Evolutionary conservation across 371 early-diverging fungal species (phyloP).

Genomic region (Modicella reniformis): DNA sequence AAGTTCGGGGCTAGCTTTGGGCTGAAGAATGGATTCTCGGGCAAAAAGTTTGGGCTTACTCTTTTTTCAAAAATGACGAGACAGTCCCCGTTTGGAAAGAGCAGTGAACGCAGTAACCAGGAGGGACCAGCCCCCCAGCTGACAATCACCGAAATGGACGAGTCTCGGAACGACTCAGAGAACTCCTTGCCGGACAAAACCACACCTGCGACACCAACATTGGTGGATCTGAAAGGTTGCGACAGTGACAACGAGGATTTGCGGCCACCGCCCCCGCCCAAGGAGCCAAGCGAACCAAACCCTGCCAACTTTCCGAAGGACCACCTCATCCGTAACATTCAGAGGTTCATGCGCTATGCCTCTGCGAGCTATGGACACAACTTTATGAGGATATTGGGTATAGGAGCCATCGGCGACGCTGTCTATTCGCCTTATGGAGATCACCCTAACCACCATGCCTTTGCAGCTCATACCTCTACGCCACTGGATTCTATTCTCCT

Average conservation of each 20-base stretch:
- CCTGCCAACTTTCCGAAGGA: slow-evolving; percentile 68
- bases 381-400: slow-evolving; percentile 85
- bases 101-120: slow-evolving; percentile 25
- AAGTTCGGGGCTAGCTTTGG: slow-evolving; percentile 14
- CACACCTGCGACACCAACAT: slow-evolving; percentile 9
- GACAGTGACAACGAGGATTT: slow-evolving; percentile 20
- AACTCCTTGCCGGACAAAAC: slow-evolving; percentile 29
- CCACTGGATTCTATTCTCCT: slow-evolving; percentile 72
- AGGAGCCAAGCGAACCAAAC: slow-evolving; percentile 48
- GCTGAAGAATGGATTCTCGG: slow-evolving; percentile 34
- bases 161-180: slow-evolving; percentile 37
- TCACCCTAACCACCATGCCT: slow-evolving; percentile 77
- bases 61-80: slow-evolving; percentile 48
- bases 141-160: slow-evolving; percentile 52
- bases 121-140: slow-evolving; percentile 27
- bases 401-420: slow-evolving; percentile 68
- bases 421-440: slow-evolving; percentile 62
- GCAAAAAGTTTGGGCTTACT: slow-evolving; percentile 36
- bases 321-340: slow-evolving; percentile 74
- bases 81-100: slow-evolving; percentile 32
- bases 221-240: slow-evolving; percentile 13
- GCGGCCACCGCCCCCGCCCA: slow-evolving; percentile 38
- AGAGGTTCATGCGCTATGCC: slow-evolving; percentile 80
- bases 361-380: slow-evolving; percentile 84
- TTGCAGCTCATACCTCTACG: slow-evolving; percentile 75